Evolutionary conservation across 1,284 basidiomycete genomes (phyloP).

Genomic region (Leccinum pachyderme): DNA sequence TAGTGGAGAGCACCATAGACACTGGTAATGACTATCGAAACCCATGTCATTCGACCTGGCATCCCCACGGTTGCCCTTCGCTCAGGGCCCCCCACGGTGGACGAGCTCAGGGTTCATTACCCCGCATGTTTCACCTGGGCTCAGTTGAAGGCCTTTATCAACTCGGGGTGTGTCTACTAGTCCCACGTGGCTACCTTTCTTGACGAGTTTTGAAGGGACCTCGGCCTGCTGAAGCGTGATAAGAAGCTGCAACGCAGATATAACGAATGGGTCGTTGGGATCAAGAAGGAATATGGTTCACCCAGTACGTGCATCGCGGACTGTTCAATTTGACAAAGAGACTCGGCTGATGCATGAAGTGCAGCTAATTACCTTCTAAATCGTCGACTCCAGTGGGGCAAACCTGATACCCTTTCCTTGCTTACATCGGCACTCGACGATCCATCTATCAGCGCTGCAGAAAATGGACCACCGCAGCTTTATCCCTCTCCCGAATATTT

Average conservation of each 20-base stretch:
- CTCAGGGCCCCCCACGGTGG: slow-evolving; percentile 59
- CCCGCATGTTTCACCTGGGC: slow-evolving; percentile 73
- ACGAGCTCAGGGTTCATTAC: slow-evolving; percentile 65
- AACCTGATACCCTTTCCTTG: slow-evolving; percentile 57
- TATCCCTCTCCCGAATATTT: slow-evolving; percentile 53
- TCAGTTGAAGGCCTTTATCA: slow-evolving; percentile 72
- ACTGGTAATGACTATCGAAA: slow-evolving; percentile 27
- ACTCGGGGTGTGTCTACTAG: slow-evolving; percentile 56
- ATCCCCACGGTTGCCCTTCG: slow-evolving; percentile 2
- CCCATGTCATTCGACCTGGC: neutral
- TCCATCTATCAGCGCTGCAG: neutral
- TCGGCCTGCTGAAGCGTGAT: slow-evolving; percentile 75
- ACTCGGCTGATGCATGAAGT: neutral
- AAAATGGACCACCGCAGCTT: slow-evolving; percentile 11
- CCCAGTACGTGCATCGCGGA: slow-evolving; percentile 44
- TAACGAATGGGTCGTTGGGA: slow-evolving; percentile 52
- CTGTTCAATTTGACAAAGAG: neutral
- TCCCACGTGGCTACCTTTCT: neutral
- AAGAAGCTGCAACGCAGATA: slow-evolving; percentile 65
- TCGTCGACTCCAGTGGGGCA: slow-evolving; percentile 71
- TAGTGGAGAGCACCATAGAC: neutral
- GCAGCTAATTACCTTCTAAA: slow-evolving; percentile 66
- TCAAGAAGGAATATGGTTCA: slow-evolving; percentile 62
- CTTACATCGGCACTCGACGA: slow-evolving; percentile 45
- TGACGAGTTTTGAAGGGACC: slow-evolving; percentile 48